Evolutionary conservation across 2,329 filamentous ascomycete genomes (phyloP).

Genomic region (Leptographium procerum): DNA sequence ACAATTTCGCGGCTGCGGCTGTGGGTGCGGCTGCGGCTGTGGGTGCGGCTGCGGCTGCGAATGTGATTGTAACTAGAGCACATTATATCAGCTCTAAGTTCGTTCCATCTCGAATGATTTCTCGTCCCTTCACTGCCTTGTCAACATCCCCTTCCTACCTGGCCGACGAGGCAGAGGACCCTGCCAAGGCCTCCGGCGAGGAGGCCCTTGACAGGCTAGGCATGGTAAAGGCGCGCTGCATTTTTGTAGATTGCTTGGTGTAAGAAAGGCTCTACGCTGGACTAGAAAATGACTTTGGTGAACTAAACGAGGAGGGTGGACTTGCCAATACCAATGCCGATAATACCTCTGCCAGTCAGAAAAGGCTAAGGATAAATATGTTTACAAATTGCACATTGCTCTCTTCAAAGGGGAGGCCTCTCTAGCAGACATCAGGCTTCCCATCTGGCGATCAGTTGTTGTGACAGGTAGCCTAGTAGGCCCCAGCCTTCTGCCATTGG

Average conservation of each 20-base stretch:
- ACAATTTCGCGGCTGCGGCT: neutral
- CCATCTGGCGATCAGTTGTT: too few relatives aligned
- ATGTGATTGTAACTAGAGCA: too few relatives aligned
- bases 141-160: neutral
- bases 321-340: too few relatives aligned
- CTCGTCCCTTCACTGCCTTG: neutral
- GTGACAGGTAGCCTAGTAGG: too few relatives aligned
- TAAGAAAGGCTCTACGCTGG: neutral
- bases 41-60: neutral
- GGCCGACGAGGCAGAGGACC: neutral
- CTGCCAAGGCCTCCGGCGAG: neutral
- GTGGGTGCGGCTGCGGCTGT: neutral
- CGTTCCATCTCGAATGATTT: too few relatives aligned
- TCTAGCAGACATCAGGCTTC: too few relatives aligned
- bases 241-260: neutral
- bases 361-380: too few relatives aligned
- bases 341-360: too few relatives aligned
- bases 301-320: too few relatives aligned
- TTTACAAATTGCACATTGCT: neutral
- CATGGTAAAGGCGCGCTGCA: neutral
- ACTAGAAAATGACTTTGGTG: too few relatives aligned
- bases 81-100: neutral
- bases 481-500: too few relatives aligned
- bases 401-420: too few relatives aligned
- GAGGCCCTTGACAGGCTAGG: neutral